Evolutionary conservation across 345 rosid species (phyloP).

Genomic region (Clausena lansium): DNA sequence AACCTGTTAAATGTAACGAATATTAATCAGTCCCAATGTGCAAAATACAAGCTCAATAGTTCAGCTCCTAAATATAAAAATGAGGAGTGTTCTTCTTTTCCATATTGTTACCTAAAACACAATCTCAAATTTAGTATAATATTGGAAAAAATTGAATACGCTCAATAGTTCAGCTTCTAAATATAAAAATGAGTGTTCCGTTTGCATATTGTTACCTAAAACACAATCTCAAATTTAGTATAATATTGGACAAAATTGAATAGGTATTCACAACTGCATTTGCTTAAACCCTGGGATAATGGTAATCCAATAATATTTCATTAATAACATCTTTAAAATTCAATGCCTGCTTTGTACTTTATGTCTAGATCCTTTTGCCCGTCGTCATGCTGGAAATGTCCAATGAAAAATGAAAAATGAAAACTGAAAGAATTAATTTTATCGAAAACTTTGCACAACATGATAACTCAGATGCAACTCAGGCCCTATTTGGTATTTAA

Average conservation of each 20-base stretch:
- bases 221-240: background rate
- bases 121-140: too few relatives aligned
- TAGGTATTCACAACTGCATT: background rate
- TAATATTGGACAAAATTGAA: background rate
- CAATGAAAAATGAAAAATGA: background rate
- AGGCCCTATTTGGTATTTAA: too few relatives aligned
- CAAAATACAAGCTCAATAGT: background rate
- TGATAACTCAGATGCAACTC: background rate
- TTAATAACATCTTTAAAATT: background rate
- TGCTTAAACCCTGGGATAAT: background rate
- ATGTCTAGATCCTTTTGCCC: background rate
- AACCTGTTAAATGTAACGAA: constrained; percentile 38
- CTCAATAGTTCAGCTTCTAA: background rate
- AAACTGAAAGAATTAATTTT: background rate
- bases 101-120: background rate
- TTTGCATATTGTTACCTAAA: background rate
- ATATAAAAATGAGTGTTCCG: background rate
- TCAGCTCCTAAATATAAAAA: background rate
- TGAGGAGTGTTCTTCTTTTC: background rate
- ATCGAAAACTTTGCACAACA: background rate
- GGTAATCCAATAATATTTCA: background rate
- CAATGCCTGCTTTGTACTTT: background rate
- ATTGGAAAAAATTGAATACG: too few relatives aligned
- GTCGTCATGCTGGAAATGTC: background rate
- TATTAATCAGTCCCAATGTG: constrained; percentile 1